Evolutionary conservation across 2,329 filamentous ascomycete genomes (phyloP), one percentile per base, ranked within the genome.

Genomic region (Trichoderma lentiforme): DNA sequence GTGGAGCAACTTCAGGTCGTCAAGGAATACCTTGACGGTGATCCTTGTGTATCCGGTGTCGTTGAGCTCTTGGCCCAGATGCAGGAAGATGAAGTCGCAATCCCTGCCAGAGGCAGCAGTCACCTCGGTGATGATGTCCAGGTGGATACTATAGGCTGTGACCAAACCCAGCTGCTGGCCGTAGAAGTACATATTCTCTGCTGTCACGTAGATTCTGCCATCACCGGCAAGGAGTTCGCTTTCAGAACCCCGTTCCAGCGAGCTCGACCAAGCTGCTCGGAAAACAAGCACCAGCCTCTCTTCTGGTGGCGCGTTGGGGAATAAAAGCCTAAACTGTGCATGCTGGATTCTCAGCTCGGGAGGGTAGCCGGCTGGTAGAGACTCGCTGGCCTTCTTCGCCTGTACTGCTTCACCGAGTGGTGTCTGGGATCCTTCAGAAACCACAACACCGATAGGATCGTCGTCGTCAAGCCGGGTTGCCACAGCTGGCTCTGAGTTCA

Each of bases 101-200:
- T 98, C 94, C 79, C 91, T 91, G 24, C 96, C 96, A 14, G 94
- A 92, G 2, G 94, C 94, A 47, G 93, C 93, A 28, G 94, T 98
- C 56, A 98, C 93, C 81, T 98, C 96, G 9, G 90, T 90, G 71
- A 99, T 93, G 62, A 88, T 90, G 70, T 91, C 88, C 71, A 99
- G 85, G 70, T 87, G 90, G 65, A 97, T 89, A 18, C 89, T 89
- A 65, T 94, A 95, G 1, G 95, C 93, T 43, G 97, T 86, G 1
- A 98, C 92, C 6, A 99, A 87, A 6, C 96, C 96, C 80, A 98
- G 90, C 78, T 98, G 93, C 78, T 98, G 93, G 76, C 95, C 97
- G 82, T 98, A 99, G 79, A 99, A 98, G 81, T 97, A 98, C 80
- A 99, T 90, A 74, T 95, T 92, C 73, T 92, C 90, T 0, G 91